These are phyloP conservation scores for Trichophyton rubrum DNA, from an alignment of 2,329 filamentous ascomycete species.

Conservation along the genomic window DNA sequence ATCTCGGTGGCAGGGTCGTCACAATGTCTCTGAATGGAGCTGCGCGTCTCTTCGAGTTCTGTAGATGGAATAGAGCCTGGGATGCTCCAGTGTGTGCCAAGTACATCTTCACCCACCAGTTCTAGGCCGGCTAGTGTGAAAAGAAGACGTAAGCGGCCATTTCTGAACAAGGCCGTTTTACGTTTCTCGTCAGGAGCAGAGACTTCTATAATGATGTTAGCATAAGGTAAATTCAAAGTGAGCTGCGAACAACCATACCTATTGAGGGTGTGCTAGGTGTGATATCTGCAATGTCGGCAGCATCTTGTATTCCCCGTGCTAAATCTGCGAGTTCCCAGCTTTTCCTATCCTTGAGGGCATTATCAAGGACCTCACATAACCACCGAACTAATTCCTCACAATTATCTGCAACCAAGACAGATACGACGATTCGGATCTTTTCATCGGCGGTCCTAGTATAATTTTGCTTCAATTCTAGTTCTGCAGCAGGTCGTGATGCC, in stretches of 20 bases:
- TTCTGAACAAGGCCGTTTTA: conserved; percentile 70
- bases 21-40: conserved; percentile 63
- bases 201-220: conserved; percentile 37
- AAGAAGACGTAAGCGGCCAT: conserved; percentile 72
- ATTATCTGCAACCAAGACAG: conserved; percentile 66
- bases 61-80: conserved; percentile 53
- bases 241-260: conserved; percentile 33
- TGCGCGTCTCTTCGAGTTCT: conserved; percentile 55
- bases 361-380: conserved; percentile 59
- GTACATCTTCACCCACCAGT: conserved; percentile 56
- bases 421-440: conserved; percentile 68
- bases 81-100: conserved; percentile 66
- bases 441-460: conserved; percentile 50
- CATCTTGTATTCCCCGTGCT: conserved; percentile 46
- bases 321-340: conserved; percentile 56
- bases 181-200: conserved; percentile 53
- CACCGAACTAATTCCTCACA: conserved; percentile 66
- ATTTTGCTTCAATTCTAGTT: conserved; percentile 67
- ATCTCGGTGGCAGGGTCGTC: conserved; percentile 67
- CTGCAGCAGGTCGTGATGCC: conserved; percentile 59
- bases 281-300: conserved; percentile 20
- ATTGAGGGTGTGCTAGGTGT: conserved; percentile 20
- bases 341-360: conserved; percentile 58
- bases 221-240: conserved; percentile 11
- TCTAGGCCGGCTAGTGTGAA: conserved; percentile 65